phyloP scores from a whole-genome alignment of 768 basidiomycete species.

The Leccinum subtestaceum region DNA sequence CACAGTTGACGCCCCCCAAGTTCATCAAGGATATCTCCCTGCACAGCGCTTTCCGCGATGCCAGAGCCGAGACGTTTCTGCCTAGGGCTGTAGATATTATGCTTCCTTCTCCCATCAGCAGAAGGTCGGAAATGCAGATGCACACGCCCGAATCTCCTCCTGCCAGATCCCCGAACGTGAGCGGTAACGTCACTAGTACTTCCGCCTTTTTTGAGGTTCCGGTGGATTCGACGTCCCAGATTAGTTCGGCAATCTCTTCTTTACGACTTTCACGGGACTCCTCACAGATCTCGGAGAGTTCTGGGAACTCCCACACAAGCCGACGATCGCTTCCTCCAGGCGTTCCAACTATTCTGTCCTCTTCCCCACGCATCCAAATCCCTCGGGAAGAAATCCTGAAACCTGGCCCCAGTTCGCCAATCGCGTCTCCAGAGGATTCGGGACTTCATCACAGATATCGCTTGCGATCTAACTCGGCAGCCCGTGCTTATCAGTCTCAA shows the following conservation, averaged over 20 bases:
- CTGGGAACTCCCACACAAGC: not conserved
- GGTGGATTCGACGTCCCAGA: not conserved
- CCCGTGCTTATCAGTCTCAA: not conserved
- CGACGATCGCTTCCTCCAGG: constrained; percentile 6
- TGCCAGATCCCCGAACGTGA: not conserved
- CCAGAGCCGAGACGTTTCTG: constrained; percentile 29
- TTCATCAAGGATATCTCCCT: constrained; percentile 30
- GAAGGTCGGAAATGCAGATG: not conserved
- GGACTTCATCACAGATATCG: constrained; percentile 5
- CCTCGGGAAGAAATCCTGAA: constrained; percentile 6
- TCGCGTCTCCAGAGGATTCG: constrained; percentile 19
- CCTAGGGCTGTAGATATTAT: constrained; percentile 28
- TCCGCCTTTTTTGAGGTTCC: not conserved
- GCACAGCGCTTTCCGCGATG: constrained; percentile 33
- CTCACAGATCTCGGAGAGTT: constrained; percentile 1
- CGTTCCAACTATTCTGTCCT: not conserved
- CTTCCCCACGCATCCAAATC: constrained; percentile 16
- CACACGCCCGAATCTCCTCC: not conserved
- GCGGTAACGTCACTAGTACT: not conserved
- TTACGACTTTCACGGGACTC: constrained; percentile 1
- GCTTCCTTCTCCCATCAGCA: constrained; percentile 13
- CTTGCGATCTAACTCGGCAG: constrained; percentile 1
- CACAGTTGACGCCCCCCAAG: constrained; percentile 12
- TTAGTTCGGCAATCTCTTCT: not conserved
- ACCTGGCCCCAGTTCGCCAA: constrained; percentile 8